Conservation (phyloP, 345 rosid species). For the Mangifera indica region DNA sequence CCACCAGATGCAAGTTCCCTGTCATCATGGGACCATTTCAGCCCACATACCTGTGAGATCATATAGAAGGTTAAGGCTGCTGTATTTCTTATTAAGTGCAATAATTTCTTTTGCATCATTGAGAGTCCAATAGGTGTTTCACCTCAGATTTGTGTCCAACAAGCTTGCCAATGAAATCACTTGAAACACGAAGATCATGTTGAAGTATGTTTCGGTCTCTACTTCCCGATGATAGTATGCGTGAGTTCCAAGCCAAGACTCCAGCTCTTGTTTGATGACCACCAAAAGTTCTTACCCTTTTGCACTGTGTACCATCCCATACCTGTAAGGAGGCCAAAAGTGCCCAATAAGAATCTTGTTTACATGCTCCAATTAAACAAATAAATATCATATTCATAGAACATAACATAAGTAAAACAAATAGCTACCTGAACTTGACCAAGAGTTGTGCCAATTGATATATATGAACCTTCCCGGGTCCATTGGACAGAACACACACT, state of each 20-base stretch:
- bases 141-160: slow-evolving; percentile 97
- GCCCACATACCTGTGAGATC: slow-evolving; percentile 62
- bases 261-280: slow-evolving; percentile 98
- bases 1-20: slow-evolving; percentile 99
- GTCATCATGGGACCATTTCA: slow-evolving; percentile 97
- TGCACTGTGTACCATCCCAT: slow-evolving; percentile 92
- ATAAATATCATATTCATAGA: neutral
- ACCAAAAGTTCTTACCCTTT: slow-evolving; percentile 77
- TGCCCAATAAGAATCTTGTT: neutral
- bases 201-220: slow-evolving; percentile 91
- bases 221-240: slow-evolving; percentile 86
- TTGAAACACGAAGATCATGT: slow-evolving; percentile 87
- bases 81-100: neutral
- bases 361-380: neutral
- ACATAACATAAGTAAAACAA: neutral
- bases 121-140: neutral
- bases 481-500: slow-evolving; percentile 88
- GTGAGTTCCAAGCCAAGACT: slow-evolving; percentile 93
- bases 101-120: neutral
- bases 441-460: slow-evolving; percentile 76
- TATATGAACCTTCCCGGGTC: slow-evolving; percentile 95
- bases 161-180: slow-evolving; percentile 67
- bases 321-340: slow-evolving; percentile 40
- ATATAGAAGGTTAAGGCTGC: neutral
- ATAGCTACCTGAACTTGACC: slow-evolving; percentile 89